A percentile compares a stretch with the other conserved stretches of the same genome.
Evolutionary conservation across 768 basidiomycete species (phyloP).

Genomic region (Tephrocybe sp.): DNA sequence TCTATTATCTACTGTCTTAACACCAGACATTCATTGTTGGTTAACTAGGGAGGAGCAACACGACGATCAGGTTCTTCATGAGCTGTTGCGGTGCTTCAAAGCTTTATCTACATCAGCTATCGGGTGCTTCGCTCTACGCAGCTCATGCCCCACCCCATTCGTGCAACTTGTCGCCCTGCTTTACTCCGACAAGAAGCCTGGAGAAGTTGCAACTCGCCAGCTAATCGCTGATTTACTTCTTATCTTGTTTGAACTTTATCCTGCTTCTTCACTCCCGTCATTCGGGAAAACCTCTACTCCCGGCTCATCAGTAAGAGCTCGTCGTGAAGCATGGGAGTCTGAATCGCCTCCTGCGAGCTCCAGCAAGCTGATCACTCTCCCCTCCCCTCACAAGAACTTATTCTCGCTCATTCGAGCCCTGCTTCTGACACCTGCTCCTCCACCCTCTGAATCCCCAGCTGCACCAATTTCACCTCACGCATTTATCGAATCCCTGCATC

Average conservation of each 20-base stretch:
- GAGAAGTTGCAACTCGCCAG: constrained; percentile 87
- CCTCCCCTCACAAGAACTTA: constrained; percentile 68
- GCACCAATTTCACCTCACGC: constrained; percentile 70
- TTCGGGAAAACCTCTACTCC: constrained; percentile 29
- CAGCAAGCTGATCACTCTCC: constrained; percentile 61
- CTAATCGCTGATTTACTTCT: constrained; percentile 87
- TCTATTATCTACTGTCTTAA: constrained; percentile 1
- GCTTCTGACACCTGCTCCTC: constrained; percentile 71
- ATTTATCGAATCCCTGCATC: constrained; percentile 75
- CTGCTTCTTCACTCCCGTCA: constrained; percentile 64
- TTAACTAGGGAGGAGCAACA: constrained; percentile 90
- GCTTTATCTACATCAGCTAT: constrained; percentile 87
- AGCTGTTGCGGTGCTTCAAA: constrained; percentile 91
- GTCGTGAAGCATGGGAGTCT: constrained; percentile 61
- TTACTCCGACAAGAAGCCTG: constrained; percentile 98
- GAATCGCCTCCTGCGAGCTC: constrained; percentile 36
- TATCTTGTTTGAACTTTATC: constrained; percentile 89
- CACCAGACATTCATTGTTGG: neutral
- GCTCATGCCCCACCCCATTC: constrained; percentile 86
- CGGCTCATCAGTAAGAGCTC: constrained; percentile 25
- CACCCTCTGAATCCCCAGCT: constrained; percentile 60
- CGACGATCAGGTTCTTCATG: constrained; percentile 91
- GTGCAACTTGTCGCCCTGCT: constrained; percentile 78
- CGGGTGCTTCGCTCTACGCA: constrained; percentile 89
- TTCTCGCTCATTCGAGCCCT: constrained; percentile 76